A percentile compares a stretch with the other conserved stretches of the same genome.
Evolutionary conservation across 2,329 filamentous ascomycete genomes (phyloP).

Genomic region (Chaetomium sp.): DNA sequence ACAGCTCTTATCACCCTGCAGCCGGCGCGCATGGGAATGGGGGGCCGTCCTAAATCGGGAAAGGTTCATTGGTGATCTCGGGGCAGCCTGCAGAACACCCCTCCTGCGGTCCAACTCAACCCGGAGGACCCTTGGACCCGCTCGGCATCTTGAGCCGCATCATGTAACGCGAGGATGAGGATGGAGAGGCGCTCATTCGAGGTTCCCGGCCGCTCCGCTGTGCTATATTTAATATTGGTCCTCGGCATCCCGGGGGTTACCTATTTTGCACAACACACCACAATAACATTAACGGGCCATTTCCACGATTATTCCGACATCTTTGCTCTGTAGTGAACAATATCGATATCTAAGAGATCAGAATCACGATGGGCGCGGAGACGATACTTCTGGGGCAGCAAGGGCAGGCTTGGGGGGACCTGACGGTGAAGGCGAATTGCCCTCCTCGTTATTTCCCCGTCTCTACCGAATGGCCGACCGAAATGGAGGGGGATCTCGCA

Average conservation of each 20-base stretch:
- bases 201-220: not conserved
- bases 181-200: not conserved
- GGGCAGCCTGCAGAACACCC: constrained; percentile 29
- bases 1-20: constrained; percentile 34
- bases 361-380: constrained; percentile 31
- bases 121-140: constrained; percentile 29
- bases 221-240: constrained; percentile 15
- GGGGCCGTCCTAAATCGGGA: constrained; percentile 24
- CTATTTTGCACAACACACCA: not conserved
- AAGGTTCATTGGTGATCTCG: constrained; percentile 31
- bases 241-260: not conserved
- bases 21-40: constrained; percentile 24
- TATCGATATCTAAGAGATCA: not conserved
- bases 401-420: constrained; percentile 17
- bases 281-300: not conserved
- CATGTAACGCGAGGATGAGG: constrained; percentile 5
- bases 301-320: not conserved
- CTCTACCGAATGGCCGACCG: constrained; percentile 28
- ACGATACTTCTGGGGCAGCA: constrained; percentile 19
- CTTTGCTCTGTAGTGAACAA: not conserved
- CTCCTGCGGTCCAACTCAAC: constrained; percentile 27
- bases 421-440: constrained; percentile 25
- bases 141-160: constrained; percentile 33
- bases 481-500: constrained; percentile 28
- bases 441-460: constrained; percentile 6